Evolutionary conservation across 768 basidiomycete genomes (phyloP).

Genomic region (Pleurotus platypus): DNA sequence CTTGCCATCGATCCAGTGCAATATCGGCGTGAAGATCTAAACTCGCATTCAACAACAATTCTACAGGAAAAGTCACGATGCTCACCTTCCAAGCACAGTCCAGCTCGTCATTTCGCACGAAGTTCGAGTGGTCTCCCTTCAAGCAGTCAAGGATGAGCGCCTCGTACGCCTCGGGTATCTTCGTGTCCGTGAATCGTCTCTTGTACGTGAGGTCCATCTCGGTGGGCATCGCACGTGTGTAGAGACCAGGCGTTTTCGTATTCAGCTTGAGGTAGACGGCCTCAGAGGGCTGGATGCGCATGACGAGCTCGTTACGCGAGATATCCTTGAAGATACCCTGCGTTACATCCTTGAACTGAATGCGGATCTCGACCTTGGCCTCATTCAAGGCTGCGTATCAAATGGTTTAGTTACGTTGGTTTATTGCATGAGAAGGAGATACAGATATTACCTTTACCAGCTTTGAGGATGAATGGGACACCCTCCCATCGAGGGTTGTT

Average conservation of each 20-base stretch:
- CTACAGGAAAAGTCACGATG: conserved; percentile 1
- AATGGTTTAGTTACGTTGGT: neutral
- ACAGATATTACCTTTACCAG: conserved; percentile 76
- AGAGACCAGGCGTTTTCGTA: conserved; percentile 88
- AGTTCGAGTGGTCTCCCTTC: conserved; percentile 98
- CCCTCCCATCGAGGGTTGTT: conserved; percentile 98
- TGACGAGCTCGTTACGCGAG: conserved; percentile 93
- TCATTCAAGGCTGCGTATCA: conserved; percentile 80
- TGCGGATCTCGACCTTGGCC: conserved; percentile 96
- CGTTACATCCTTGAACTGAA: conserved; percentile 98
- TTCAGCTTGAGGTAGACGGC: conserved; percentile 98
- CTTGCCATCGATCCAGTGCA: conserved; percentile 93
- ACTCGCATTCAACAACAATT: neutral
- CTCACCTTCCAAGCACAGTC: conserved; percentile 96
- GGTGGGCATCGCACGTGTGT: conserved; percentile 86
- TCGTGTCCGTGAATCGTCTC: conserved; percentile 83
- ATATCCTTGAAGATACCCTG: conserved; percentile 97
- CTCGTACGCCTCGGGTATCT: conserved; percentile 97
- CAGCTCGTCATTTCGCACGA: conserved; percentile 96
- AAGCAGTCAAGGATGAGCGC: conserved; percentile 93
- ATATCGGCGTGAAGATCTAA: conserved; percentile 89
- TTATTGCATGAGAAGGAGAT: too few relatives aligned
- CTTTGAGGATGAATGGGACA: conserved; percentile 97
- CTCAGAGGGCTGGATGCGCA: conserved; percentile 95
- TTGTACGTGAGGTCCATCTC: conserved; percentile 99